Base-by-base conservation (phyloP, 1,284 basidiomycete genomes). In the Sphagnurus paluster region DNA sequence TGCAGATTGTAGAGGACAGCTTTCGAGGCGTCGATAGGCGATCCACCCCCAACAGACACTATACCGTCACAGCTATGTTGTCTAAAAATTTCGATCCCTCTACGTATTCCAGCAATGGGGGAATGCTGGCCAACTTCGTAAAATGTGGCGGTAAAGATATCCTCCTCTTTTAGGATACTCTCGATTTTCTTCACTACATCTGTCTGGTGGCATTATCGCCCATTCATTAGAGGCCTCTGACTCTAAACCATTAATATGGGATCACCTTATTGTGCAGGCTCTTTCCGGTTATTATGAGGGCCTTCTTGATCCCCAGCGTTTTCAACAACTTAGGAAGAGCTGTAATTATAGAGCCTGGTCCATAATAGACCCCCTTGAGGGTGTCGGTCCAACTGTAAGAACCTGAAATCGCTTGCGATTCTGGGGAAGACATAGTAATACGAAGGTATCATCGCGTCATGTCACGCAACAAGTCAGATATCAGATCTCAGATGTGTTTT, bases 1-100 rank as follows among this genome's bases (percentile, higher is more conserved):
- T 83, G 79, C 28, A 80, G 66, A 46, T 75, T 73, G 61, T 82
- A 83, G 10, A 84, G 62, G 29, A 89, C 84, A 0, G 80, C 80
- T 59, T 90, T 90, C 23, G 84, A 71, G 2, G 85, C 87, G 61
- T 92, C 90, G 48, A 90, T 73, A 9, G 89, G 87, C 1, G 86
- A 89, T 26, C 89, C 90, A 23, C 90, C 90, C 2, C 90, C 90
- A 23, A 91, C 73, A 26, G 86, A 72, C 36, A 90, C 76, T 56
- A 90, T 79, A 32, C 83, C 72, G 59, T 90, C 82, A 44, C 84
- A 84, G 3, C 70, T 70, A 14, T 70, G 66, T 5, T 77, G 70
- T 44, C 73, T 76, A 66, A 86, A 80, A 1, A 67, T 60, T 42
- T 79, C 67, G 39, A 82, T 67, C n/a, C 79, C 85, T n/a, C 71